Evolutionary conservation across 495 filamentous ascomycete genomes (phyloP), one percentile per base, ranked within the genome.

Genomic region (Talaromyces liani): DNA sequence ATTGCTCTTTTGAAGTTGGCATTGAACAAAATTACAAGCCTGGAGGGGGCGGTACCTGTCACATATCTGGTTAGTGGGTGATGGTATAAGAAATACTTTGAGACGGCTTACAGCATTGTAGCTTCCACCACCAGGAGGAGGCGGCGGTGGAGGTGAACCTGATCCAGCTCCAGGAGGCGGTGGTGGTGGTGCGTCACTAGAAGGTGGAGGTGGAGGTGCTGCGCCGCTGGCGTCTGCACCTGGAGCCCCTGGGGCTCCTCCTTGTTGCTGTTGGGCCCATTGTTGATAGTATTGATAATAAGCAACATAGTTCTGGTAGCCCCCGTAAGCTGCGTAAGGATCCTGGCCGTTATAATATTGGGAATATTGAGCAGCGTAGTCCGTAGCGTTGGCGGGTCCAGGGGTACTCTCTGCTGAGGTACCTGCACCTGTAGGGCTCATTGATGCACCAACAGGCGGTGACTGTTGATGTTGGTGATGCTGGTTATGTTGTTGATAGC

Each of bases 271-370:
- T 60, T 85, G 83, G 45, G 80, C 79, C 47, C 79, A 81, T 67
- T 86, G 82, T 64, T 88, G 85, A 62, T 91, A 88, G 70, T 92
- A 91, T 68, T 88, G 85, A 66, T 85, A 87, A 69, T 81, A 79
- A 39, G 77, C 76, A 58, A 90, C 79, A 63, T 96, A 93, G 47
- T 84, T 86, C 66, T 85, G 81, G 69, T 94, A 94, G 27, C 94
- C 94, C 63, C 94, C 94, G 65, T 95, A 97, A 29, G 90, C 87
- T 4, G 91, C 92, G 72, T 97, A 98, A 0, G 93, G 93, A 66
- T 98, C 94, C 63, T 78, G 75, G 41, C 83, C 79, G 45, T 79
- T 79, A 64, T 92, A 91, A 66, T 93, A 93, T 74, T 92, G 90
- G 4, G 91, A 90, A 72, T 96, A 96, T 62, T 92, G 89, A 25